Percentiles rank a stretch among this genome's conserved stretches.
phyloP scores from a whole-genome alignment of 2,329 filamentous ascomycete species.

The Diplodia corticola region DNA sequence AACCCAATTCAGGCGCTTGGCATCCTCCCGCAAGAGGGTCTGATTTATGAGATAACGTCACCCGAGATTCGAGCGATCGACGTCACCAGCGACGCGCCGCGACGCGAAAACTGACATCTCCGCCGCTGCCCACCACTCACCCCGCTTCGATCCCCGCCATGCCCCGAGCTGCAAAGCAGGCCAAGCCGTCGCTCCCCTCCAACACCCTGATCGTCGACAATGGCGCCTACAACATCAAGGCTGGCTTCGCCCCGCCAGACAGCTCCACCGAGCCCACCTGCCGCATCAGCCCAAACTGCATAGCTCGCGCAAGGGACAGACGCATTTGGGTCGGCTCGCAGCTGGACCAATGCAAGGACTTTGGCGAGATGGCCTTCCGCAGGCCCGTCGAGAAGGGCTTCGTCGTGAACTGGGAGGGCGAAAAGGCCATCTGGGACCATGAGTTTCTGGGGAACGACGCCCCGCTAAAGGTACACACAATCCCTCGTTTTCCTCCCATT shows the following conservation, averaged over 20 bases:
- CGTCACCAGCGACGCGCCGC: constrained; percentile 9
- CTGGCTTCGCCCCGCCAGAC: constrained; percentile 62
- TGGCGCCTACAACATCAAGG: constrained; percentile 88
- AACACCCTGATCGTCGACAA: constrained; percentile 87
- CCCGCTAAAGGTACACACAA: constrained; percentile 50
- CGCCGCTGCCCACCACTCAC: neutral
- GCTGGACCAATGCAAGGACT: constrained; percentile 77
- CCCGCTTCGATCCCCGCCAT: constrained; percentile 5
- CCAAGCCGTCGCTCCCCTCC: constrained; percentile 16
- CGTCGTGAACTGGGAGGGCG: constrained; percentile 92
- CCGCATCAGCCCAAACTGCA: constrained; percentile 78
- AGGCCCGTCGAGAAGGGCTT: constrained; percentile 93
- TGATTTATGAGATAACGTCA: no score
- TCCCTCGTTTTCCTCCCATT: constrained; percentile 3
- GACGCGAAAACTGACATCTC: constrained; percentile 8
- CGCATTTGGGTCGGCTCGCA: constrained; percentile 79
- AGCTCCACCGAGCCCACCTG: constrained; percentile 50
- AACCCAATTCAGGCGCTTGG: no score
- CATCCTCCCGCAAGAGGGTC: no score
- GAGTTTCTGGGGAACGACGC: constrained; percentile 74
- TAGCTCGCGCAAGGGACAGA: constrained; percentile 74
- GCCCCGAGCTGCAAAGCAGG: constrained; percentile 14
- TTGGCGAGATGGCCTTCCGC: constrained; percentile 83
- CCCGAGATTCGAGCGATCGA: neutral
- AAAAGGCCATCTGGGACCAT: constrained; percentile 94